A percentile compares a stretch with the other conserved stretches of the same genome.
Conservation (phyloP, 108 stramenopile species). For the Pseudonitzschia delicatissima region DNA sequence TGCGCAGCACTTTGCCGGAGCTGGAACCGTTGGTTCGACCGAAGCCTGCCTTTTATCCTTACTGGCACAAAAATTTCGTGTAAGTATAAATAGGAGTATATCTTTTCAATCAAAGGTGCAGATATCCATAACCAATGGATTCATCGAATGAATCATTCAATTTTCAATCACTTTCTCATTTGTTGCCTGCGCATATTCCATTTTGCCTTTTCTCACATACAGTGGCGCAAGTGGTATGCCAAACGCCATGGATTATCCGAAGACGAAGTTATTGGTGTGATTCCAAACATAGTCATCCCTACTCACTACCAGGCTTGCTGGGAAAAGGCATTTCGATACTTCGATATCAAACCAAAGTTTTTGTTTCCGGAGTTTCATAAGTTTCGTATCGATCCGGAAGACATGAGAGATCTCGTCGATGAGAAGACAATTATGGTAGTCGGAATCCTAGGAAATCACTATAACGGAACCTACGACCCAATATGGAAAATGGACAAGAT, state of each 20-base stretch:
- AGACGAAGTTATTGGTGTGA: slow-evolving; percentile 30
- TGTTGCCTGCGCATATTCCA: neutral
- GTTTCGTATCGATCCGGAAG: slow-evolving; percentile 27
- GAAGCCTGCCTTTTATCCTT: slow-evolving; percentile 39
- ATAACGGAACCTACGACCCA: slow-evolving; percentile 55
- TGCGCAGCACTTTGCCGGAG: slow-evolving; percentile 10
- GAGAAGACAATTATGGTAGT: slow-evolving; percentile 61
- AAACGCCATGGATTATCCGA: slow-evolving; percentile 19
- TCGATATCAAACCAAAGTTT: slow-evolving; percentile 47
- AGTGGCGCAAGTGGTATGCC: slow-evolving; percentile 45
- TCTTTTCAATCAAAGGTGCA: no score
- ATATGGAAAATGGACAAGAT: slow-evolving; percentile 44
- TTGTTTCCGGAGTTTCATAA: slow-evolving; percentile 29
- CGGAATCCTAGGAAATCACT: slow-evolving; percentile 49
- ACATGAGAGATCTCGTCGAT: slow-evolving; percentile 37
- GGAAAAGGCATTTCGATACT: slow-evolving; percentile 50
- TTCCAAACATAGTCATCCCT: slow-evolving; percentile 53
- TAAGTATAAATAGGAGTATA: neutral
- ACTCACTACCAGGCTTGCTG: slow-evolving; percentile 46
- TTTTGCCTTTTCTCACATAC: neutral
- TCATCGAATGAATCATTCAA: no score
- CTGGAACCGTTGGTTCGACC: slow-evolving; percentile 32
- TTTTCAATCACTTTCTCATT: no score
- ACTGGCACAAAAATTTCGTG: slow-evolving; percentile 46
- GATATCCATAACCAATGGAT: no score